phyloP scores from a whole-genome alignment of 2,329 filamentous ascomycete species.

The Pyrenochaeta sp. region DNA sequence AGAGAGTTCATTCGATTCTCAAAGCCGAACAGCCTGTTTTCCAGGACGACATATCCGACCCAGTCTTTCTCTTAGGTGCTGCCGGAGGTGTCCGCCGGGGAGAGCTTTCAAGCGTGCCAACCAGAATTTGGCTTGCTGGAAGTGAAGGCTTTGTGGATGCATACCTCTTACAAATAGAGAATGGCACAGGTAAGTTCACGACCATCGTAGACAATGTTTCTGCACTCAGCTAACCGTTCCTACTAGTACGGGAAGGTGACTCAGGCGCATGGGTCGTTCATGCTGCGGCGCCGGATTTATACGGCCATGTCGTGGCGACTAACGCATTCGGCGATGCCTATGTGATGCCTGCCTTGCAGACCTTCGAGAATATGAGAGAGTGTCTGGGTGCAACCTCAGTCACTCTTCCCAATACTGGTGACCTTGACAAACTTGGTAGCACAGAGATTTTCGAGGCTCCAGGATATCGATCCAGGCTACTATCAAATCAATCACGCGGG shows the following conservation, averaged over 20 bases:
- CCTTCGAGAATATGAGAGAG: conserved; percentile 11
- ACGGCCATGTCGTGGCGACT: conserved; percentile 11
- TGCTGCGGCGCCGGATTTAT: conserved; percentile 6
- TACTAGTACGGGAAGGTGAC: conserved; percentile 8
- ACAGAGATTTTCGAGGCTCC: background rate
- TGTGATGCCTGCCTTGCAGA: conserved; percentile 8
- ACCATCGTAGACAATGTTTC: too few relatives aligned
- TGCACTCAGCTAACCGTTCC: too few relatives aligned
- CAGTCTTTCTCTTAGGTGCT: conserved; percentile 5
- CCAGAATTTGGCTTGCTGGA: background rate
- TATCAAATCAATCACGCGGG: background rate
- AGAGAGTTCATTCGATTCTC: background rate
- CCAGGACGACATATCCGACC: conserved; percentile 4
- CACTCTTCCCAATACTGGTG: background rate
- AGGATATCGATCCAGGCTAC: background rate
- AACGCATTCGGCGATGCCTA: conserved; percentile 10
- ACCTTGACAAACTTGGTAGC: background rate
- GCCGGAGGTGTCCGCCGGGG: background rate
- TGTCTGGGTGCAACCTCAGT: conserved; percentile 10
- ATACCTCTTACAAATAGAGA: conserved; percentile 4
- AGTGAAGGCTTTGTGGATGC: conserved; percentile 5
- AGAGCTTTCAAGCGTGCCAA: conserved; percentile 1
- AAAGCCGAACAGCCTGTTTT: background rate
- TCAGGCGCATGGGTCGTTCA: conserved; percentile 13
- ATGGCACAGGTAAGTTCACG: conserved; percentile 2